Conservation (phyloP, 805 yeast species). For the Ogataea paradorogensis region DNA sequence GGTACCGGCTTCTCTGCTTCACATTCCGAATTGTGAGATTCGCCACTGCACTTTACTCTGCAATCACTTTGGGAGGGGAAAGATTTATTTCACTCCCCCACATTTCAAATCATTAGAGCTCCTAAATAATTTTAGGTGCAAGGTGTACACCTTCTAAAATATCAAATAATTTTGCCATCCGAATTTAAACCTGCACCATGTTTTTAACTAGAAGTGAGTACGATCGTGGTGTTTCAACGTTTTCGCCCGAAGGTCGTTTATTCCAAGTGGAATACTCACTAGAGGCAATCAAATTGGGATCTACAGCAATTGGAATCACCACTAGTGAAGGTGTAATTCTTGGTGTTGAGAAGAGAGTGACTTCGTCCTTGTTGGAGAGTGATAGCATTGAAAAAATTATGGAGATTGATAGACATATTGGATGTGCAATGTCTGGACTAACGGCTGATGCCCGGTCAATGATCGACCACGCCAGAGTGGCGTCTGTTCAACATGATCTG, state of each 20-base stretch:
- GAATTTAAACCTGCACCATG: slow-evolving; percentile 45
- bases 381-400: slow-evolving; percentile 94
- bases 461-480: slow-evolving; percentile 97
- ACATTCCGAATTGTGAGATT: not conserved
- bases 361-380: slow-evolving; percentile 85
- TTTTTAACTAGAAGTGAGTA: slow-evolving; percentile 99
- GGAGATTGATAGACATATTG: slow-evolving; percentile 90
- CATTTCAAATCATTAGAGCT: too few relatives aligned
- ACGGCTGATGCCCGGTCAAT: slow-evolving; percentile 98
- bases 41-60: too few relatives aligned
- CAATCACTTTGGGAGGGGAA: too few relatives aligned
- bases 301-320: slow-evolving; percentile 95
- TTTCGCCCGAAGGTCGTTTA: slow-evolving; percentile 97
- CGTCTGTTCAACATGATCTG: slow-evolving; percentile 80
- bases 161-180: slow-evolving; percentile 10
- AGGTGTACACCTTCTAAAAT: slow-evolving; percentile 5
- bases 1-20: too few relatives aligned
- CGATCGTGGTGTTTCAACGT: slow-evolving; percentile 97
- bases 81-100: too few relatives aligned
- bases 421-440: slow-evolving; percentile 98
- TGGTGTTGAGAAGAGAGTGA: slow-evolving; percentile 96
- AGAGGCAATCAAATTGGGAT: slow-evolving; percentile 95
- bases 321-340: slow-evolving; percentile 94
- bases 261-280: slow-evolving; percentile 97
- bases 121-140: not conserved